These are phyloP conservation scores for Rhizopogon roseolus DNA, from an alignment of 768 basidiomycete genomes.

Conservation along the genomic window DNA sequence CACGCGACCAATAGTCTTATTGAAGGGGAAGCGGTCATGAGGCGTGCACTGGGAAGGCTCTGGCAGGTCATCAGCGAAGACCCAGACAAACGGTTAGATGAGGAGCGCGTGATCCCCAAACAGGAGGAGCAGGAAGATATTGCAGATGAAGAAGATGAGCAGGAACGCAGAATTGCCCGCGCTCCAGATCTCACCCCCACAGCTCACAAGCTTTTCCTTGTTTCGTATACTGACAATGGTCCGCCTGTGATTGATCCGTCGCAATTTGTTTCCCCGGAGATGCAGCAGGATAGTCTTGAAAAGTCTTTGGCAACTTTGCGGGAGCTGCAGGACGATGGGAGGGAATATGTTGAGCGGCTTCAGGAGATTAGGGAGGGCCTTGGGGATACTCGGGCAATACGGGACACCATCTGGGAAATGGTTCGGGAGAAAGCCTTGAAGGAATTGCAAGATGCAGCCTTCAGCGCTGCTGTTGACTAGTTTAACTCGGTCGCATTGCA, in stretches of 20 bases:
- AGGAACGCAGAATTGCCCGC: conserved; percentile 43
- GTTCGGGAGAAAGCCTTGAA: conserved; percentile 70
- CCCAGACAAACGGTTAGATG: conserved; percentile 34
- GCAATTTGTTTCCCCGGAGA: conserved; percentile 59
- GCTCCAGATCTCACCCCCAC: conserved; percentile 66
- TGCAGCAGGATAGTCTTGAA: conserved; percentile 67
- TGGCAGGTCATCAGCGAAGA: conserved; percentile 82
- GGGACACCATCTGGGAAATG: conserved; percentile 71
- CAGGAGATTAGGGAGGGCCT: conserved; percentile 80
- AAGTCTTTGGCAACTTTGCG: conserved; percentile 69
- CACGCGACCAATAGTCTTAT: conserved; percentile 79
- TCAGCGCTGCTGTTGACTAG: conserved; percentile 27
- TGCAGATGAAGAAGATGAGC: conserved; percentile 28
- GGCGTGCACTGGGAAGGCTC: conserved; percentile 69
- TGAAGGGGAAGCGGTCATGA: conserved; percentile 73
- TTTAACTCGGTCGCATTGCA: neutral
- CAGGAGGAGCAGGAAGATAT: conserved; percentile 65
- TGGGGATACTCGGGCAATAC: conserved; percentile 68
- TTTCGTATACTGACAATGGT: conserved; percentile 42
- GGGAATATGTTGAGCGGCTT: conserved; percentile 82
- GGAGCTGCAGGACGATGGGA: conserved; percentile 81
- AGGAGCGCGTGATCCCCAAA: conserved; percentile 53
- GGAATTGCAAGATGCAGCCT: conserved; percentile 67
- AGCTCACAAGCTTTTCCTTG: conserved; percentile 64
- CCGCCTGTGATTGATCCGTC: conserved; percentile 50